These are phyloP conservation scores for Puccinia polysora DNA, from an alignment of 1,284 basidiomycete species.

Conservation along the genomic window DNA sequence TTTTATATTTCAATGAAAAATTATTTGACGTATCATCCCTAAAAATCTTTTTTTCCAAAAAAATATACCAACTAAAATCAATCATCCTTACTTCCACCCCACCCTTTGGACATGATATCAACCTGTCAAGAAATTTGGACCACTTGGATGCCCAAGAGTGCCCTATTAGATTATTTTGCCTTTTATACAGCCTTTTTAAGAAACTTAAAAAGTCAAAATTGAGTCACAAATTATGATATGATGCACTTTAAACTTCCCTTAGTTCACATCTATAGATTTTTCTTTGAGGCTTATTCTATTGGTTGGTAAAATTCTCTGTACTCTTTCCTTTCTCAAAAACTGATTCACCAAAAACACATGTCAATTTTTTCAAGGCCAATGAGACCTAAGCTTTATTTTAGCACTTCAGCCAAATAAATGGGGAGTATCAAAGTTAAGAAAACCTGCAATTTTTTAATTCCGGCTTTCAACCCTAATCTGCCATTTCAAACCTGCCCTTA, in stretches of 20 bases:
- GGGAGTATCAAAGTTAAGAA: too few species aligned
- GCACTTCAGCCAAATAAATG: too few species aligned
- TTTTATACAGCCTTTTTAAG: constrained; percentile 65
- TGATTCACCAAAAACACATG: constrained; percentile 32
- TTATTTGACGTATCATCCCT: too few species aligned
- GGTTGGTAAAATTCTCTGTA: constrained; percentile 54
- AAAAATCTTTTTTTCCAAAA: too few species aligned
- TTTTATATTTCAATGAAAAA: too few species aligned
- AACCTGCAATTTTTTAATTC: too few species aligned
- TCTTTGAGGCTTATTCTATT: constrained; percentile 55
- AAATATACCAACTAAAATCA: too few species aligned
- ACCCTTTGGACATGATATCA: constrained; percentile 64
- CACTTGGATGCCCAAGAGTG: constrained; percentile 61
- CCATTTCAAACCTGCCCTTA: too few species aligned
- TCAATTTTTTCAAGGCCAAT: too few species aligned
- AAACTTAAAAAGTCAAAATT: constrained; percentile 60
- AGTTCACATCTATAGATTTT: constrained; percentile 68
- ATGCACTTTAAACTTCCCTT: constrained; percentile 65
- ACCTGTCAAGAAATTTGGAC: constrained; percentile 82
- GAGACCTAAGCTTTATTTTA: too few species aligned
- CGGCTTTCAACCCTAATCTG: too few species aligned
- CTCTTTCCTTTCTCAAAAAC: constrained; percentile 32
- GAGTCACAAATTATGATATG: constrained; percentile 60
- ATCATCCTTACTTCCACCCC: constrained; percentile 62
- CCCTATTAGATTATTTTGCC: constrained; percentile 71